Evolutionary conservation across 257 asterid genomes (phyloP), one percentile per base, ranked within the genome.

Genomic region (Galeopsis tetrahit): DNA sequence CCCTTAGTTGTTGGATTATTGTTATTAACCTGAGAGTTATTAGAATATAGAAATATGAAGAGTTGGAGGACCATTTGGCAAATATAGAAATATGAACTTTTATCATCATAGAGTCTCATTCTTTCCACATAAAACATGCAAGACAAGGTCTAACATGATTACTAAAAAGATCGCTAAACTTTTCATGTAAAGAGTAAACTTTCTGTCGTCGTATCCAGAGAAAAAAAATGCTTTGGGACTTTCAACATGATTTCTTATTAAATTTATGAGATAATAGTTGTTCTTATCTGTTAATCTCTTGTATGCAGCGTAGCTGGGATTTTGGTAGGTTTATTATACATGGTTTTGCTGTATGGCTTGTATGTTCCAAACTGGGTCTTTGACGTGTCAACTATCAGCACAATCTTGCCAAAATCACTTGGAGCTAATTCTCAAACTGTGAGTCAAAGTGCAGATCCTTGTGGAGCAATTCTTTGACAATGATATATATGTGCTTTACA

Each of bases 301-400:
- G n/a, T 71, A 61, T 63, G 79, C 90, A 93, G 98, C 55, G 79
- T 74, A 66, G 86, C 84, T 31, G 89, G 87, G 64, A 67, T 81
- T 68, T 66, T 77, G 62, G 66, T 90, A 10, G 88, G 91, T 78
- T 66, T 85, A 56, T 10, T 77, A 9, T 93, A 89, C 85, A 74
- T 87, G 85, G 79, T 72, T 75, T 69, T 93, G 81, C 82, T 90
- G 67, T 89, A 93, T 82, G 85, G 82, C 71, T 87, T 93, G 36
- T 90, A 87, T 78, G 86, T 89, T 77, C 93, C 97, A 63, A 81
- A 85, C 81, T 93, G 98, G 98, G 71, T 77, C 78, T 90, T 89
- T 78, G 86, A 85, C 28, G 80, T 75, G 80, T 74, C 79, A 57
- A 80, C 80, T 67, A 75, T 74, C 82, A 68, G 75, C 82, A 55